Base-by-base conservation (phyloP, 108 stramenopile genomes). In the Cylindrotheca fusiformis region DNA sequence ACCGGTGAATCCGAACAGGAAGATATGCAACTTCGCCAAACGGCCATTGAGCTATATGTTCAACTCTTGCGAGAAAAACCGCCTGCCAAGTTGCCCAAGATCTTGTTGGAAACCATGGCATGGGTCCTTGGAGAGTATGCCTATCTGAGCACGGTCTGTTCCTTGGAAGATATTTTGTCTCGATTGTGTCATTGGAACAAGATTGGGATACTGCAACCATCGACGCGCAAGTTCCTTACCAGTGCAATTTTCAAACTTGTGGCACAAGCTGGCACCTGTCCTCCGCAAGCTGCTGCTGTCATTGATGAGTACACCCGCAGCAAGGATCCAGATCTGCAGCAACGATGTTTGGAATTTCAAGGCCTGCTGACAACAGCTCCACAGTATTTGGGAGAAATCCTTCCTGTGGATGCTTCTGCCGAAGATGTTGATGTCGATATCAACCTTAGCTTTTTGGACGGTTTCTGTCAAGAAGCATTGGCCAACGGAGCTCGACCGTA, bases 91-190 rank as follows among this genome's bases (percentile, higher is more conserved):
- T 69, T 97, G 22, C 94, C 95, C 1, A 79, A 71, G 30, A 79
- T 94, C 10, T 84, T 99, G 51, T 64, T 97, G 44, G 94, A 97
- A 63, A 93, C 93, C 31, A 83, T 98, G 79, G 94, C 97, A 23
- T 99, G 98, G 98, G 92, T 93, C 33, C 85, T 99, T 53, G 98
- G 98, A 27, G 98, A 99, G 78, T 99, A 98, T 77, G 97, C 85
- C 25, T 97, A 95, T 58, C 78, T 99, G 61, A 75, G 84, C 41
- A 72, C 86, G 8, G 60, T 36, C 45, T 57, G 66, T 56, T 51
- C 80, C n/a, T 65, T 94, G 55, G 85, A 85, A 17, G 80, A 75
- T 51, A 80, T 97, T 31, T 62, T 95, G 55, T 65, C 78, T 30
- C 68, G 79, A 22, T 75, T 99, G 47, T 95, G 94, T 71, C 71